Evolutionary conservation across 768 basidiomycete species (phyloP), one percentile per base, ranked within the genome.

Genomic region (Collybia nuda): DNA sequence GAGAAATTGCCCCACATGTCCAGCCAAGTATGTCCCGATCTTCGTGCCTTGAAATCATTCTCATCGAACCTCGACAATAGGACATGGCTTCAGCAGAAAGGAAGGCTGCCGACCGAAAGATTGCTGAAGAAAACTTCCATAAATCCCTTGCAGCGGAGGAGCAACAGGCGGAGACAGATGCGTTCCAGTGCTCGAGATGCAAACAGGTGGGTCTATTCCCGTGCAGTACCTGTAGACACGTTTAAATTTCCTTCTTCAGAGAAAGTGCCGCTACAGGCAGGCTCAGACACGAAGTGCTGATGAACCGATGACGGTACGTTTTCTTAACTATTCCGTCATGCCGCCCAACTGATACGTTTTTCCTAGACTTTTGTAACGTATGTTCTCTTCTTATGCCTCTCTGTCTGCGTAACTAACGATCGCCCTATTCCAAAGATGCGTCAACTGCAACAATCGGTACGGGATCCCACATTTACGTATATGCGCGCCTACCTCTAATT

Each of bases 241-340:
- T 15, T 11, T 48, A 11, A 52, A n/a, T 53, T 39, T 2, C 35
- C 18, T 39, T 35, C n/a, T 57, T 17, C 53, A 88, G 86, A 74
- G 88, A 60, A 92, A 93, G 72, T 91, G 92, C 60, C 81, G 88
- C 40, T 98, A 97, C 61, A 88, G 92, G 57, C 94, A 98, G 74
- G 92, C 93, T 60, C 97, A 99, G 66, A 99, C 97, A 6, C 81
- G 97, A 48, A 93, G 91, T 63, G 96, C 97, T 6, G 97, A 98
- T 72, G 97, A 98, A 71, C 95, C 96, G 19, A 98, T 98, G 95
- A 98, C 96, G 2, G 88, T 90, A 65, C 63, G 86, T 78, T 17
- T 19, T 40, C 2, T 54, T 2, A 26, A 32, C 36, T 40, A 36
- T 6, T 28, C 28, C 17, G 21, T 15, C 17, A 12, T 32, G 18